Percentiles rank a stretch among this genome's conserved stretches.
phyloP scores from a whole-genome alignment of 768 basidiomycete genomes.

The Auricularia auricula-judae region DNA sequence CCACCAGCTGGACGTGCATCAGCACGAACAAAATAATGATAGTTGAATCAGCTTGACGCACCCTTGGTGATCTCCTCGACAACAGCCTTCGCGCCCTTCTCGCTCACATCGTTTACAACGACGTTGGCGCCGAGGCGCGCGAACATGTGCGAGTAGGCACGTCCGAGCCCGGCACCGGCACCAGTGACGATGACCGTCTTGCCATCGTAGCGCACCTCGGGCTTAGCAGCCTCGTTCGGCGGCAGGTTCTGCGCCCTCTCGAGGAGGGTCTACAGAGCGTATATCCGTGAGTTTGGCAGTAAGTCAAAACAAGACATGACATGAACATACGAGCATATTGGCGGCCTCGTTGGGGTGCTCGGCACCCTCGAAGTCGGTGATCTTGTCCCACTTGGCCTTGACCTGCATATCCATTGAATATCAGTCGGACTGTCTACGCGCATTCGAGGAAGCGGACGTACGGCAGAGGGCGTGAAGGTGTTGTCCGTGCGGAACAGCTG shows the following conservation, averaged over 20 bases:
- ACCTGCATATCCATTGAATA: constrained; percentile 32
- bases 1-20: constrained; percentile 54
- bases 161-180: constrained; percentile 88
- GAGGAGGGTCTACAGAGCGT: too few relatives aligned
- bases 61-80: constrained; percentile 80
- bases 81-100: constrained; percentile 71
- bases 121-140: constrained; percentile 90
- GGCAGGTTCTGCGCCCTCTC: constrained; percentile 36
- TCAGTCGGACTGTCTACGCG: too few relatives aligned
- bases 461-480: constrained; percentile 90
- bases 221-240: constrained; percentile 55
- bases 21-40: background rate
- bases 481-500: constrained; percentile 81
- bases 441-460: constrained; percentile 15
- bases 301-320: too few relatives aligned
- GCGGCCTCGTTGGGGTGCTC: background rate
- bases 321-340: constrained; percentile 8
- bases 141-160: constrained; percentile 87
- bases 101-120: constrained; percentile 89
- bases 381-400: constrained; percentile 69
- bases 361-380: constrained; percentile 64
- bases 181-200: constrained; percentile 93
- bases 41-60: constrained; percentile 17
- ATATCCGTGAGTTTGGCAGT: too few relatives aligned
- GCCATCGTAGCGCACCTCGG: constrained; percentile 70